A percentile compares a stretch with the other conserved stretches of the same genome.
Conservation (phyloP, 805 yeast species). For the Kodamaea kakaduensis region DNA sequence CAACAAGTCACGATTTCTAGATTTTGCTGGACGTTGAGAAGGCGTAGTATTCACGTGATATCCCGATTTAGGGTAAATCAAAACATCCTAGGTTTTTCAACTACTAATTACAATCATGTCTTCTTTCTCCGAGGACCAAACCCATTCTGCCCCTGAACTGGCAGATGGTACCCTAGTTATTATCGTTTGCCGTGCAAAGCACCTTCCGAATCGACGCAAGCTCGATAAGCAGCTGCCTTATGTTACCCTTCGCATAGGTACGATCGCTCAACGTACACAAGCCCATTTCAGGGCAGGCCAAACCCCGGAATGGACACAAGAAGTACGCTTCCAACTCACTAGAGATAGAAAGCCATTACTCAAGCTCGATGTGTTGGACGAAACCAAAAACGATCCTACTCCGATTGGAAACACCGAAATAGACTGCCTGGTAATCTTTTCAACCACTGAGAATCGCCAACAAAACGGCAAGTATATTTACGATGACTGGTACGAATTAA, state of each 20-base stretch:
- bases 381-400: conserved; percentile 79
- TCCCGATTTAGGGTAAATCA: conserved; percentile 3
- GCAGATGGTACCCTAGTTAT: conserved; percentile 62
- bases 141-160: conserved; percentile 17
- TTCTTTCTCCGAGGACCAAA: neutral
- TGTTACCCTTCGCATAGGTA: conserved; percentile 76
- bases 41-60: too few species aligned
- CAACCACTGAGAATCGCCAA: conserved; percentile 40
- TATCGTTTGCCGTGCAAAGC: conserved; percentile 76
- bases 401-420: conserved; percentile 80
- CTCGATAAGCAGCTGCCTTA: conserved; percentile 94
- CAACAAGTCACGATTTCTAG: too few species aligned
- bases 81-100: conserved; percentile 3
- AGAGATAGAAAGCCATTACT: conserved; percentile 61
- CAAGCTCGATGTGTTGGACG: conserved; percentile 76
- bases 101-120: conserved; percentile 2
- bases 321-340: conserved; percentile 61
- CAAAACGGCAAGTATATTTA: conserved; percentile 64
- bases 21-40: too few species aligned
- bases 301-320: conserved; percentile 83
- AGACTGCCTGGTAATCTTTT: conserved; percentile 69
- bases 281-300: conserved; percentile 88
- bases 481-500: conserved; percentile 79
- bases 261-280: conserved; percentile 74
- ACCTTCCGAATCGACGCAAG: conserved; percentile 79